Percentiles rank a stretch among this genome's conserved stretches.
Conservation (phyloP, 257 asterid species). For the Ballota nigra region DNA sequence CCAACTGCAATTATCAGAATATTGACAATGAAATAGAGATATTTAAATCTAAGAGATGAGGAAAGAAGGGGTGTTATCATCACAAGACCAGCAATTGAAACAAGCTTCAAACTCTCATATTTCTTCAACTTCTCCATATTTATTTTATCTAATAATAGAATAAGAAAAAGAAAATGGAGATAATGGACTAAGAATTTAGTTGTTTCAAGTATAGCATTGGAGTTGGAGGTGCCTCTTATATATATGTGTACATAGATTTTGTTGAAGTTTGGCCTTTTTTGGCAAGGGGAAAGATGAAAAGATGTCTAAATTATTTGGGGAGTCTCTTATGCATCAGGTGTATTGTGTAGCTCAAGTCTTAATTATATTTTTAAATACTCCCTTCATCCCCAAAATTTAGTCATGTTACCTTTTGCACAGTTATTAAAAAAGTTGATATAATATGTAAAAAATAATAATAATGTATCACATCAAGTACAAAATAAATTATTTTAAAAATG, state of each 20-base stretch:
- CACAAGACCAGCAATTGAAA: conserved; percentile 33
- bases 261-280: neutral
- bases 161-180: neutral
- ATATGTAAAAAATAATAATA: too few species aligned
- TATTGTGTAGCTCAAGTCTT: too few species aligned
- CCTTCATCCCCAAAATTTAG: too few species aligned
- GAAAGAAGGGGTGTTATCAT: conserved; percentile 48
- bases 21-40: conserved; percentile 52
- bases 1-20: conserved; percentile 53
- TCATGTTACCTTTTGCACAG: too few species aligned
- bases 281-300: neutral
- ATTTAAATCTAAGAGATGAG: conserved; percentile 41
- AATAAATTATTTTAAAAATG: too few species aligned
- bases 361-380: too few species aligned
- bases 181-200: neutral
- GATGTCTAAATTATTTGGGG: neutral
- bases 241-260: neutral
- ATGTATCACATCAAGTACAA: too few species aligned
- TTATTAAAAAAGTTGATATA: too few species aligned
- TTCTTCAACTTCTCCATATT: conserved; percentile 31
- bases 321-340: too few species aligned
- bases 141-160: neutral
- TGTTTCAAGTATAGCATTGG: neutral
- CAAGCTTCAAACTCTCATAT: conserved; percentile 32
- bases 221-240: neutral